Base-by-base conservation (phyloP, 345 rosid species). In the Salix exigua region DNA sequence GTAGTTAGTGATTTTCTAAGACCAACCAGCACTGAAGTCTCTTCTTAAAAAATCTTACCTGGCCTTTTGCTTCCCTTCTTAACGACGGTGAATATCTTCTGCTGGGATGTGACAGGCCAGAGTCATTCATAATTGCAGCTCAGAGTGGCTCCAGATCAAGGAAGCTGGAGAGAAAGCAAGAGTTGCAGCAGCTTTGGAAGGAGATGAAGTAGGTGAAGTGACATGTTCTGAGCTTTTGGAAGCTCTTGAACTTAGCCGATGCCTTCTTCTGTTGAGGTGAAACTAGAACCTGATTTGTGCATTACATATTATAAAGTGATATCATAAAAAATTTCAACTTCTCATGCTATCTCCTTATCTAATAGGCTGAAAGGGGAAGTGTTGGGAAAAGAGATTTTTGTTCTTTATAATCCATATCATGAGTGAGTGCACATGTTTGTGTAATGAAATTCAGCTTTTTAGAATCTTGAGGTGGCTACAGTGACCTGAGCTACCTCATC, bases 201-300 rank as follows among this genome's bases (percentile, higher is more conserved):
- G 94, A 67, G 98, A 92, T 72, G 99, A 91, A 80, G 88, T 90
- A 82, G 95, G 97, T 83, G 95, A 87, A 84, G 83, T 92, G 82
- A 94, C 97, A 50, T 96, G 99, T 77, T 87, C 98, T 61, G 99
- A 96, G 82, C 97, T 96, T 82, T 76, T 92, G 80, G 99, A 96
- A 87, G 99, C 99, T 77, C 97, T 96, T 76, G 99, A 96, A 75
- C 97, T 96, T 73, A 91, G 99, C 67, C 90, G 98, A 72, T 96
- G 99, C 83, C 97, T 96, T 84, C 83, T 92, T 67, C 83, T 96
- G 66, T 92, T 96, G 99, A 94, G 99, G 99, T 94, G 73, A 85
- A 82, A 48, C 33, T 71, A 38, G 28, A 55, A 73, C 18, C 68
- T 72, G 1, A 35, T 28, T 65, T 72, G 31, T 66, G 30, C 42